A percentile compares a stretch with the other conserved stretches of the same genome.
Evolutionary conservation across 768 basidiomycete species (phyloP).

Genomic region (Scleroderma citrinum): DNA sequence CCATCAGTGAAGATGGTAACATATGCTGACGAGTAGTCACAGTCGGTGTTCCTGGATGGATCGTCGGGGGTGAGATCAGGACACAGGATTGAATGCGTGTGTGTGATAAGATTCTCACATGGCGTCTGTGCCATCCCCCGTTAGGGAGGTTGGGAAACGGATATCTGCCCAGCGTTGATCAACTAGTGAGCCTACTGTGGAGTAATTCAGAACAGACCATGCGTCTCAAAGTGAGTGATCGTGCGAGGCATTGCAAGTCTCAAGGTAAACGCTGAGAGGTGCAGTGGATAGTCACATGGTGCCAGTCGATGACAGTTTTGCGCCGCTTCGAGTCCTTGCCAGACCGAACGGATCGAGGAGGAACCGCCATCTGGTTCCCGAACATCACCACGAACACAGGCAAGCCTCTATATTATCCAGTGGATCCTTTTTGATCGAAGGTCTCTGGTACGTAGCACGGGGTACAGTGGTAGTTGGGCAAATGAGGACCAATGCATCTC

Average conservation of each 20-base stretch:
- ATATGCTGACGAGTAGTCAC: constrained; percentile 95
- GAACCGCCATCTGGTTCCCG: no score
- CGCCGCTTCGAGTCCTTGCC: no score
- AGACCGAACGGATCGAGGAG: no score
- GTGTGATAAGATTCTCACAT: constrained; percentile 47
- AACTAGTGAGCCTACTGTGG: neutral
- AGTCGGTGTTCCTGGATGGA: constrained; percentile 78
- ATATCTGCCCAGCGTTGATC: constrained; percentile 49
- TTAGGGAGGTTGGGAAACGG: constrained; percentile 86
- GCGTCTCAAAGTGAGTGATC: constrained; percentile 53
- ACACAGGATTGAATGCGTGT: neutral
- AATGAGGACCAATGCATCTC: no score
- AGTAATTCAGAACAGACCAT: constrained; percentile 37
- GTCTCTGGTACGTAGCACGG: no score
- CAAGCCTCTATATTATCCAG: no score
- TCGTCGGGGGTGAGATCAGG: neutral
- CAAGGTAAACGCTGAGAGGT: neutral
- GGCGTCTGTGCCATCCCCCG: constrained; percentile 91
- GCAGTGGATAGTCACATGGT: neutral
- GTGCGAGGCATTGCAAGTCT: constrained; percentile 25
- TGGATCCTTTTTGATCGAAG: no score
- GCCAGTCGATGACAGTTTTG: no score
- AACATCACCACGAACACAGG: no score
- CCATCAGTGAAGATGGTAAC: constrained; percentile 66
- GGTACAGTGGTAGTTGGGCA: no score